Base-by-base conservation (phyloP, 139 green algal species). In the Tetradesmus lagerheimii region DNA sequence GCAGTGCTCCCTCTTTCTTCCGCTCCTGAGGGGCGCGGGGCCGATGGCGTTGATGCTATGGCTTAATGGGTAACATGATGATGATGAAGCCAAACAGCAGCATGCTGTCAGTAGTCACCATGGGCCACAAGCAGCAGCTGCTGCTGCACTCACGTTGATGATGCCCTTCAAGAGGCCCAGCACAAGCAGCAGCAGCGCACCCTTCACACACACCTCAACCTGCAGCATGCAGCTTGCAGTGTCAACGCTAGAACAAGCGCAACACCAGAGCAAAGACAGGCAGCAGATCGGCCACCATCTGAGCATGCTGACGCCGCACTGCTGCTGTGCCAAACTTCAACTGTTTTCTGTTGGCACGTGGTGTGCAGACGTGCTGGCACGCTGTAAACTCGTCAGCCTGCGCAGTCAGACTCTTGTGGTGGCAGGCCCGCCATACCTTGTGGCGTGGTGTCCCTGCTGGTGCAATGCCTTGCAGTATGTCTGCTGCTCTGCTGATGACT, bases 101-200 rank as follows among this genome's bases (percentile, higher is more conserved):
- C 15, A 38, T 37, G 29, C 38, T n/a, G 76, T 38, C 37, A 34
- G 34, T 38, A 50, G 77, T 47, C 35, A 41, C 75, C 27, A 41
- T 45, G 11, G 20, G 12, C 11, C 0, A n/a, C 1, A 41, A 1
- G 34, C 23, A 45, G 23, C 23, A 2, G 75, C 38, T 14, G n/a
- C 0, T n/a, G 64, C 16, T 9, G 53, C 16, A 43, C 92, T 90
- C 87, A 94, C 92, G 39, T 89, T 79, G 34, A 94, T 67, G 6
- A 92, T 84, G 53, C 88, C 91, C 82, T 94, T 89, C 76, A 95
- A 83, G 37, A 95, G 92, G 53, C 81, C 80, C 11, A 93, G 86
- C 0, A 83, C 78, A 25, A 93, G 12, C 38, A 94, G 76, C 23
- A 89, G 84, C 37, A 95, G 57, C 2, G 71, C 87, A 0, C 89